Evolutionary conservation across 2,329 filamentous ascomycete genomes (phyloP), one percentile per base, ranked within the genome.

Genomic region (Orbilia ellipsospora): DNA sequence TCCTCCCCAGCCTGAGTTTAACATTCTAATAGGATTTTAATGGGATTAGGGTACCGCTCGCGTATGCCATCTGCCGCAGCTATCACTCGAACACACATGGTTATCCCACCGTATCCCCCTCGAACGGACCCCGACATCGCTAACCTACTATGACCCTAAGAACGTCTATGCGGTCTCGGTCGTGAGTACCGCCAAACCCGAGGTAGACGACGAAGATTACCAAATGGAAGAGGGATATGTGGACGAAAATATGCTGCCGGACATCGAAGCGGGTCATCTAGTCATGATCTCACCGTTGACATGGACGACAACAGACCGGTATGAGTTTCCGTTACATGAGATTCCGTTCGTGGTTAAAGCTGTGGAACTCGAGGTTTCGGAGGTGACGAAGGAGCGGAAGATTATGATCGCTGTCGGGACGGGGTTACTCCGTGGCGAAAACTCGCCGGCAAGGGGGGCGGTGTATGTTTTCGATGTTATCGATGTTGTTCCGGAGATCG

Each of bases 391-490:
- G 80, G 92, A 97, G 81, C 89, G 93, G 15, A 91, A 89, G 79
- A 90, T 92, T 80, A 86, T 98, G 55, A 87, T 99, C 60, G 89
- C 90, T 0, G 90, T 97, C 0, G 95, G 94, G 13, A 97, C 94
- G 0, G 90, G 93, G 0, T 87, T 95, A 26, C 87, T 90, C n/a
- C 90, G 90, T 74, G 95, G 95, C 48, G 95, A 99, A 83, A 95
- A 98, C 80, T 88, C 96, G 68, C 90, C 94, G 0, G 90, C 93
- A 0, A 89, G 92, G 54, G 95, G 95, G 1, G 88, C 90, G 48
- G 88, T 99, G 45, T 93, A 95, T 79, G 92, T 98, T 56, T 96
- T 95, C 80, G 94, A 97, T 80, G 88, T 99, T 31, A 93, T 96
- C 70, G 88, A 90, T 40, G 95, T 99, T 36, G 94, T 97, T 0